phyloP scores from a whole-genome alignment of 306 rosid species.

The Adenanthera pavonina region DNA sequence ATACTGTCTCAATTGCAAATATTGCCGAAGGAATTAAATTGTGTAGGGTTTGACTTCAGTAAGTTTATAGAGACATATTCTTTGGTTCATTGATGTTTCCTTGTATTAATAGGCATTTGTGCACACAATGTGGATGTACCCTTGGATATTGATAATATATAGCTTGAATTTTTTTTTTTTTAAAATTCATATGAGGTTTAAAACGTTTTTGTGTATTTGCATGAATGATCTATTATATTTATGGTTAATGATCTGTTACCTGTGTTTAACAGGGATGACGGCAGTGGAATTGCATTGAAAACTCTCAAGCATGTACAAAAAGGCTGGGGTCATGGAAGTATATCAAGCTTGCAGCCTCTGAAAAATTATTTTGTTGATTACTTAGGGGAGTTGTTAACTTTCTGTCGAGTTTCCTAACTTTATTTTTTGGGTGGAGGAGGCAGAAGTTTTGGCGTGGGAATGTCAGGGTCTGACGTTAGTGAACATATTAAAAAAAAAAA shows the following conservation, averaged over 20 bases:
- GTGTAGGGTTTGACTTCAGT: no score
- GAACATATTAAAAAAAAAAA: background rate
- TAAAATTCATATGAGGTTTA: conserved; percentile 16
- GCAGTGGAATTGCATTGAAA: no score
- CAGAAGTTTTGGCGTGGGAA: conserved; percentile 4
- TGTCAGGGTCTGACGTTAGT: conserved; percentile 34
- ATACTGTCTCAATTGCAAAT: background rate
- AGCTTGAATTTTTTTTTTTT: background rate
- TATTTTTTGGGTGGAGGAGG: background rate
- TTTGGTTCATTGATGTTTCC: conserved; percentile 19
- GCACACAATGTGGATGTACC: conserved; percentile 37
- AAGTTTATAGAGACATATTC: conserved; percentile 24
- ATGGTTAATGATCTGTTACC: no score
- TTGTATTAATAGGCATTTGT: conserved; percentile 22
- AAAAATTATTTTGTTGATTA: background rate
- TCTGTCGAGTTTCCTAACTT: background rate
- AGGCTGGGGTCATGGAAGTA: no score
- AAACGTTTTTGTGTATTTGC: conserved; percentile 23
- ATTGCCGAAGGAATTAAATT: background rate
- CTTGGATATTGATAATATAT: conserved; percentile 22
- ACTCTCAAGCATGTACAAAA: no score
- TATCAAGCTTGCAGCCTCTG: no score
- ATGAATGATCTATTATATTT: conserved; percentile 16
- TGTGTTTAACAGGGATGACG: no score
- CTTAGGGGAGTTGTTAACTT: conserved; percentile 40